Evolutionary conservation across 2,329 filamentous ascomycete species (phyloP).

Genomic region (Penicillium freii): DNA sequence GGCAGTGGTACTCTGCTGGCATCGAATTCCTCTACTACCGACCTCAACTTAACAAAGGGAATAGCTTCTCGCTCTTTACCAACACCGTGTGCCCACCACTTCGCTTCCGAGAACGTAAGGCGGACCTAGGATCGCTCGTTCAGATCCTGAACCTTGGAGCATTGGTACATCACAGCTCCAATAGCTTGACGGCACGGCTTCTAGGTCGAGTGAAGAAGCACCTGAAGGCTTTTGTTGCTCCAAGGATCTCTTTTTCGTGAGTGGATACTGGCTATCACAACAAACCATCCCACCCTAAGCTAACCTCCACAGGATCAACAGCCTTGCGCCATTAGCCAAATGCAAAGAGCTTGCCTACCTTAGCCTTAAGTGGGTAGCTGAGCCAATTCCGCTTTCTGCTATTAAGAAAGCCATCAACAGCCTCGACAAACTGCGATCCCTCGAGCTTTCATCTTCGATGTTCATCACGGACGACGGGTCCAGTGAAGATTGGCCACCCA

Average conservation of each 20-base stretch:
- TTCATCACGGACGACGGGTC: conserved; percentile 4
- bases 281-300: background rate
- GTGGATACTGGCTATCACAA: conserved; percentile 15
- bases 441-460: conserved; percentile 42
- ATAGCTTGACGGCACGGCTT: conserved; percentile 57
- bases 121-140: conserved; percentile 51
- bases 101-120: conserved; percentile 44
- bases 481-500: conserved; percentile 7
- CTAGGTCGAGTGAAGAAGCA: conserved; percentile 54
- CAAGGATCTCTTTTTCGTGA: conserved; percentile 57
- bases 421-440: conserved; percentile 44
- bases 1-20: conserved; percentile 57
- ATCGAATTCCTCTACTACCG: conserved; percentile 53
- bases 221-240: conserved; percentile 56
- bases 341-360: conserved; percentile 51
- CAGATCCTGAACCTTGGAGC: conserved; percentile 52
- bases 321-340: conserved; percentile 57
- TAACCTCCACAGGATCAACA: conserved; percentile 45
- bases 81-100: conserved; percentile 53
- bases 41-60: conserved; percentile 51
- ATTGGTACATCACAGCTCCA: conserved; percentile 60
- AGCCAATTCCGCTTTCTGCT: conserved; percentile 49
- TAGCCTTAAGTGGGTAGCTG: conserved; percentile 54
- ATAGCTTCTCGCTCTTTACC: conserved; percentile 55
- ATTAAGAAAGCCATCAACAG: conserved; percentile 53